Evolutionary conservation across 495 filamentous ascomycete species (phyloP).

Genomic region (Diplogelasinospora grovesii): DNA sequence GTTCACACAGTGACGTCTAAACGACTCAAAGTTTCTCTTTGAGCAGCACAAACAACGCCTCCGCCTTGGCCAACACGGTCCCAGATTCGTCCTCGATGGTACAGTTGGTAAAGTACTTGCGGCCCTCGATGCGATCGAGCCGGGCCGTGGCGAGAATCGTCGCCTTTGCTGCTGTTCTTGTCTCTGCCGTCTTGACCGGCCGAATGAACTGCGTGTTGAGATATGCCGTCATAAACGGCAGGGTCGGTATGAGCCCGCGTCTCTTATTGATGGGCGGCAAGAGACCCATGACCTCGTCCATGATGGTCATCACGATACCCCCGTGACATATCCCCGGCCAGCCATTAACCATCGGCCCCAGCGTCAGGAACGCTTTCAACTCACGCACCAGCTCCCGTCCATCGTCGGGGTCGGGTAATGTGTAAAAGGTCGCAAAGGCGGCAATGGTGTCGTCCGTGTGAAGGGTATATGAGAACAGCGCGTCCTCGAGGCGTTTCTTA

Average conservation of each 20-base stretch:
- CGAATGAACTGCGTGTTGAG: slow-evolving; percentile 50
- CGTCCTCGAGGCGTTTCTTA: slow-evolving; percentile 44
- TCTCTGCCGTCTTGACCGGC: slow-evolving; percentile 50
- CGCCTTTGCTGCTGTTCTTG: too few relatives aligned
- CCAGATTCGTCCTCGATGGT: slow-evolving; percentile 36
- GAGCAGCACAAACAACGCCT: slow-evolving; percentile 39
- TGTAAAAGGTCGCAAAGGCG: slow-evolving; percentile 41
- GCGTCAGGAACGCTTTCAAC: slow-evolving; percentile 40
- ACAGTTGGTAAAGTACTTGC: slow-evolving; percentile 42
- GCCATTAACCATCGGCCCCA: slow-evolving; percentile 53
- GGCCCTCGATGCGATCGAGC: slow-evolving; percentile 31
- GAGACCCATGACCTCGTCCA: slow-evolving; percentile 50
- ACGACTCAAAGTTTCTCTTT: slow-evolving; percentile 18
- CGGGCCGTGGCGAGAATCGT: slow-evolving; percentile 45
- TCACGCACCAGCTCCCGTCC: slow-evolving; percentile 31
- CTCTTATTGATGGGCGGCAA: slow-evolving; percentile 41
- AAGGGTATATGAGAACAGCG: slow-evolving; percentile 50
- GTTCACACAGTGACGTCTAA: slow-evolving; percentile 23
- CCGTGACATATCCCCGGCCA: slow-evolving; percentile 53
- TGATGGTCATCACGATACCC: slow-evolving; percentile 51
- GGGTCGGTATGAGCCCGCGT: slow-evolving; percentile 14
- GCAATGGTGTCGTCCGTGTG: slow-evolving; percentile 45
- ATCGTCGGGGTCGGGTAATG: slow-evolving; percentile 16
- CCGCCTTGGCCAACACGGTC: slow-evolving; percentile 35
- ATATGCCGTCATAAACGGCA: slow-evolving; percentile 46